Evolutionary conservation across 495 filamentous ascomycete genomes (phyloP).

Genomic region (Penicillium ochrochloron): DNA sequence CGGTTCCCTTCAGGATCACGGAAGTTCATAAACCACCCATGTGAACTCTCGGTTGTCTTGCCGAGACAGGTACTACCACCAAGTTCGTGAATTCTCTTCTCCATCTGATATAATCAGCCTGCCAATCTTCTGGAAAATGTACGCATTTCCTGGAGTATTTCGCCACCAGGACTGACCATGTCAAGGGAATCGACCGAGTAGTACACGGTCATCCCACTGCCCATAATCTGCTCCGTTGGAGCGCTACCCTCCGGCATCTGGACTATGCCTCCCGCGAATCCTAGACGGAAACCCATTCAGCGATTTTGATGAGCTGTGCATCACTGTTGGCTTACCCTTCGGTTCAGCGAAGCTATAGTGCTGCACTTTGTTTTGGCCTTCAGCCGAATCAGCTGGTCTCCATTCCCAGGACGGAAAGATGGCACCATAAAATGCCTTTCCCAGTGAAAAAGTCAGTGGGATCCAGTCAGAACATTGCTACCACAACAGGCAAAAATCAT

Average conservation of each 20-base stretch:
- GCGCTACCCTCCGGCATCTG: conserved; percentile 8
- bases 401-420: conserved; percentile 8
- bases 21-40: conserved; percentile 12
- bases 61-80: conserved; percentile 10
- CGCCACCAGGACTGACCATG: neutral
- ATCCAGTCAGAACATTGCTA: neutral
- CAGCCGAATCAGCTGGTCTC: conserved; percentile 5
- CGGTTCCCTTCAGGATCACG: conserved; percentile 12
- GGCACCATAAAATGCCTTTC: conserved; percentile 2
- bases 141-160: conserved; percentile 7
- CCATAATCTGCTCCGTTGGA: conserved; percentile 9
- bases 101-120: conserved; percentile 11
- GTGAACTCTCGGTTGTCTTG: conserved; percentile 9
- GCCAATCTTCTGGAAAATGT: conserved; percentile 9
- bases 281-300: conserved; percentile 9
- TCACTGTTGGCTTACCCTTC: conserved; percentile 9
- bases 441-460: conserved; percentile 4
- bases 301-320: conserved; percentile 3
- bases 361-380: conserved; percentile 5
- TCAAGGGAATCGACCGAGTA: conserved; percentile 9
- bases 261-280: conserved; percentile 6
- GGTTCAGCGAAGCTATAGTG: conserved; percentile 6
- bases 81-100: conserved; percentile 7
- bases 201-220: conserved; percentile 10
- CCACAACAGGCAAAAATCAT: conserved; percentile 4